phyloP scores from a whole-genome alignment of 495 filamentous ascomycete genomes.

The Trichoderma reesei region DNA sequence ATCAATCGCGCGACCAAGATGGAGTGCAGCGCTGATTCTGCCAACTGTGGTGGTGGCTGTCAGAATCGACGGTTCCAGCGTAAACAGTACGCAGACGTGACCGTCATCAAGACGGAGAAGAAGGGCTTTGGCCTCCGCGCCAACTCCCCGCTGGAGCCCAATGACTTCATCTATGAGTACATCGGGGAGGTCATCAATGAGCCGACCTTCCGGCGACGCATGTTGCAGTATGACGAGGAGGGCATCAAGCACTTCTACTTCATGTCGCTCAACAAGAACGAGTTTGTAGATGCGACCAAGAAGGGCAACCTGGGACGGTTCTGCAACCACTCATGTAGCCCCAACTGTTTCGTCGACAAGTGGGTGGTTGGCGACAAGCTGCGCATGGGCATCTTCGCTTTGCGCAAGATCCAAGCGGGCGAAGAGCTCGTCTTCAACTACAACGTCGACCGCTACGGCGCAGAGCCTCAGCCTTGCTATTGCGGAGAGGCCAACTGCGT shows the following conservation, averaged over 20 bases:
- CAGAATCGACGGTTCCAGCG: conserved; percentile 94
- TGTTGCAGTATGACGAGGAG: conserved; percentile 84
- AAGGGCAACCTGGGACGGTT: conserved; percentile 94
- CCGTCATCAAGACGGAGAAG: conserved; percentile 94
- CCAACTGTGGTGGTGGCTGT: conserved; percentile 77
- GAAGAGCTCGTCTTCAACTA: conserved; percentile 99
- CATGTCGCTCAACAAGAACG: conserved; percentile 94
- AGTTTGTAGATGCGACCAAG: conserved; percentile 97
- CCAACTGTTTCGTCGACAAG: conserved; percentile 98
- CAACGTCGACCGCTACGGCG: conserved; percentile 97
- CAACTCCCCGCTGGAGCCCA: conserved; percentile 59
- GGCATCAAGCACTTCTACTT: conserved; percentile 99
- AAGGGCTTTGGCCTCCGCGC: conserved; percentile 90
- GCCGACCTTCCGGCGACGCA: conserved; percentile 71
- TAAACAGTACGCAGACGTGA: conserved; percentile 79
- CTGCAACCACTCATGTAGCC: conserved; percentile 98
- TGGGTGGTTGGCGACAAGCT: conserved; percentile 98
- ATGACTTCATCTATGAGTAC: conserved; percentile 96
- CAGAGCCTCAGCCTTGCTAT: conserved; percentile 92
- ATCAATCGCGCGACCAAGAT: conserved; percentile 98
- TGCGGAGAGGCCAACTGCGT: conserved; percentile 92
- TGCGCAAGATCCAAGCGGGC: conserved; percentile 73
- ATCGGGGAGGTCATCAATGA: conserved; percentile 98
- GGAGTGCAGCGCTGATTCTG: conserved; percentile 77
- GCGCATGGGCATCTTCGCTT: conserved; percentile 97